Evolutionary conservation across 768 basidiomycete genomes (phyloP), one percentile per base, ranked within the genome.

Genomic region (Podaxis sp.): DNA sequence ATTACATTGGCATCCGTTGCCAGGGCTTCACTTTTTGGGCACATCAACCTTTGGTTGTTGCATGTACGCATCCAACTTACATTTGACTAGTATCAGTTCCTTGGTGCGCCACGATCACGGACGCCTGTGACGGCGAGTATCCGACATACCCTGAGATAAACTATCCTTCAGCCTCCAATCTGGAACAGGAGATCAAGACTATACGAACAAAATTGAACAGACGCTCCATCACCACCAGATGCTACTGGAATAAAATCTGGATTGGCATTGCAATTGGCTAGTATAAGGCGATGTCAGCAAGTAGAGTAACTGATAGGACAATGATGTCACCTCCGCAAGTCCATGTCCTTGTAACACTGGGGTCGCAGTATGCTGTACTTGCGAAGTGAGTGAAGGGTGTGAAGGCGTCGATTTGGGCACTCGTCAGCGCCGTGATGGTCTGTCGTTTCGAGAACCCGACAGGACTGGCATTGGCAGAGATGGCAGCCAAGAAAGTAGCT

Each of bases 331-430:
- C 84, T 71, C 86, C 87, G 66, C 84, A 86, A 29, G 78, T 67
- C 85, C 85, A 86, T 19, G 77, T 74, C 40, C 76, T 66, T 19
- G 81, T 83, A 24, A 70, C 65, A 1, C 74, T 58, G n/a, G 82
- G 72, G 4, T 68, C 50, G 57, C 85, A 87, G 64, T 82, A 83
- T 0, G 74, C 84, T 4, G 84, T 69, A 37, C 76, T 76, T 1
- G 85, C 82, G 64, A 80, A 84, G 60, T 71, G 72, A 0, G 84
- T 76, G 72, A 79, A 85, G 0, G 83, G 75, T 25, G 68, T 78
- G 67, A 77, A 85, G 12, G 66, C 29, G 29, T 72, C 64, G 12
- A 86, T 76, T 66, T 83, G 76, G 0, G 78, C 24, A 3, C 74
- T 64, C 40, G 74, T 69, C 58, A 83, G 67, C 2, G 77, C 63